A percentile compares a stretch with the other conserved stretches of the same genome.
Evolutionary conservation across 345 rosid genomes (phyloP).

Genomic region (Kernera saxatilis): DNA sequence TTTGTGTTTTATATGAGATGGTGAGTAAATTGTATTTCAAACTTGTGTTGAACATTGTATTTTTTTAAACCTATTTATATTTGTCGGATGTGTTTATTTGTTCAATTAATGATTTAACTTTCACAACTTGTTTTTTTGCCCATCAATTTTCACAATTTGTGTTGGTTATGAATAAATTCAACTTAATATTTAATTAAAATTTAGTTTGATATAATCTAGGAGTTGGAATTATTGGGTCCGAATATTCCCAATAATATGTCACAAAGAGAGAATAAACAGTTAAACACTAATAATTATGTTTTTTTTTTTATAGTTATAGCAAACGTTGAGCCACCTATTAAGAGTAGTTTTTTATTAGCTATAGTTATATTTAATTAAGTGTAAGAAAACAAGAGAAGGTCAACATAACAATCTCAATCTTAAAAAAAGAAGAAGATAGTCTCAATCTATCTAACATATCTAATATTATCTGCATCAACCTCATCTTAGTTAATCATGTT

Average conservation of each 20-base stretch:
- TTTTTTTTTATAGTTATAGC: too few relatives aligned
- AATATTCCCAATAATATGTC: not conserved
- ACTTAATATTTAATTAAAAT: not conserved
- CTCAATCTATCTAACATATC: not conserved
- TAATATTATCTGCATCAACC: not conserved
- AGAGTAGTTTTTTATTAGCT: too few relatives aligned
- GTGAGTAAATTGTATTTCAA: constrained; percentile 3
- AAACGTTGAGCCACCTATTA: not conserved
- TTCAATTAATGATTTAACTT: not conserved
- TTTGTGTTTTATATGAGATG: not conserved
- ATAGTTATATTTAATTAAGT: not conserved
- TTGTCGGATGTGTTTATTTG: not conserved
- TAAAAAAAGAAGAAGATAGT: not conserved
- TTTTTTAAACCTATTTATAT: not conserved
- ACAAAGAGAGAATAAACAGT: not conserved
- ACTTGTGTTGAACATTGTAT: not conserved
- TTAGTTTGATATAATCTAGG: too few relatives aligned
- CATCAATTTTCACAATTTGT: too few relatives aligned
- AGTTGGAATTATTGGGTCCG: too few relatives aligned
- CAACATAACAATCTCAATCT: not conserved
- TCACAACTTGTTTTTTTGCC: too few relatives aligned
- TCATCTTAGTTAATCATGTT: not conserved
- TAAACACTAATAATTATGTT: too few relatives aligned
- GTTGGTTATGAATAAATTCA: not conserved
- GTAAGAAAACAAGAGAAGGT: not conserved